Evolutionary conservation across 2,329 filamentous ascomycete genomes (phyloP), one percentile per base, ranked within the genome.

Genomic region (Trichoderma atroviride): DNA sequence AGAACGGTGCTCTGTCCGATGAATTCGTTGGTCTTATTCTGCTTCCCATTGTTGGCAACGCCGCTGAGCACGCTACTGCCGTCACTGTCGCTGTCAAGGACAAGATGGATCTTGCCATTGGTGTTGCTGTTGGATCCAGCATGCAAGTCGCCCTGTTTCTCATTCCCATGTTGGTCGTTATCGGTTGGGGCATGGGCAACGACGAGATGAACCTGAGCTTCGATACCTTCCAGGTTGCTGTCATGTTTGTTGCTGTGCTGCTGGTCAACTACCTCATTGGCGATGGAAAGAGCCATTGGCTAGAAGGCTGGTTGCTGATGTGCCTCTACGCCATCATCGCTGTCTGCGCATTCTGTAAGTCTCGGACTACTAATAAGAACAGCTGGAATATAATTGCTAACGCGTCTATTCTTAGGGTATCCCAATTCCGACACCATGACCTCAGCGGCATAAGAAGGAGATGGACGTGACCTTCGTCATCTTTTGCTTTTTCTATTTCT

Each of bases 191-290:
- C 72, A 89, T 94, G 85, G 86, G 82, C 47, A 79, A 87, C 71
- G 88, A 90, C 71, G 84, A 88, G 1, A 95, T 95, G 92, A 92
- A 89, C 24, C 86, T 97, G 5, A 91, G 91, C 78, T 96, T 97
- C 77, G 93, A 96, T 76, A 89, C 89, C 0, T 97, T 97, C 83
- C 93, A 97, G 81, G 90, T 97, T 16, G 91, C 94, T 27, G 90
- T 92, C 52, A 82, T 97, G 52, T 96, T 97, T 74, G 92, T 96
- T 14, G 89, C 92, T 2, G 92, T 93, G 0, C 87, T 97, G 53
- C 85, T 97, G 40, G 92, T 94, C 69, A 97, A 96, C 77, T 97
- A 96, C 77, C 81, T 97, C 55, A 93, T 96, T 60, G 85, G 90
- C 24, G 93, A 96, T 74, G 93, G 93, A 35, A 88, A 93, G 78